Conservation (phyloP, 1,284 basidiomycete species). For the Heterobasidion parviporum region DNA sequence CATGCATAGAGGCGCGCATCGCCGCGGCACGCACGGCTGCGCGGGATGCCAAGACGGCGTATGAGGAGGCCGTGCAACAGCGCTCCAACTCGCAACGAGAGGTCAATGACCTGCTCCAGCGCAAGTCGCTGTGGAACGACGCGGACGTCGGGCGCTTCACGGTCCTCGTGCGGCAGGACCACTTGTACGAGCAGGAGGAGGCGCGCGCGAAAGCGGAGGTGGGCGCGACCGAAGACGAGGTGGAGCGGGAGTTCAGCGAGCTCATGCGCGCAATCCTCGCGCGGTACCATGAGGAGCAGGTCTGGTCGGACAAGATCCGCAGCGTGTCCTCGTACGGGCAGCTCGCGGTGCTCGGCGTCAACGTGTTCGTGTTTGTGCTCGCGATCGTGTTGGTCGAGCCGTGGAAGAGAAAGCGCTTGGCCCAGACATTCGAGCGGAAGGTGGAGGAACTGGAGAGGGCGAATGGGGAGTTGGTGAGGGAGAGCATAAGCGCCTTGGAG, state of each 20-base stretch:
- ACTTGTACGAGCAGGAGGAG: conserved; percentile 75
- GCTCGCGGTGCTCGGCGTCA: conserved; percentile 75
- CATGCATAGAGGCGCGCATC: conserved; percentile 51
- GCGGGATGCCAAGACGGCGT: conserved; percentile 60
- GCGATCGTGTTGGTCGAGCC: conserved; percentile 89
- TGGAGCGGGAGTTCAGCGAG: conserved; percentile 79
- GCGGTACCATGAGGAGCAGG: conserved; percentile 93
- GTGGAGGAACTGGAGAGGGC: conserved; percentile 53
- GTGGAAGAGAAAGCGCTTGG: conserved; percentile 81
- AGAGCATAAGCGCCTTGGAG: conserved; percentile 39
- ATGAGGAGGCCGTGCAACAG: conserved; percentile 66
- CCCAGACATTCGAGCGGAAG: conserved; percentile 81
- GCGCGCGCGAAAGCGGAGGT: conserved; percentile 56
- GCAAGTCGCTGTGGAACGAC: conserved; percentile 84
- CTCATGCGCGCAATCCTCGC: conserved; percentile 82
- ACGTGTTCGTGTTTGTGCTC: conserved; percentile 80
- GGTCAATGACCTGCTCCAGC: conserved; percentile 85
- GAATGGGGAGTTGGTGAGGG: conserved; percentile 37
- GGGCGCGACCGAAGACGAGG: conserved; percentile 61
- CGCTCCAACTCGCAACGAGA: conserved; percentile 80
- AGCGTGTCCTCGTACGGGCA: conserved; percentile 88
- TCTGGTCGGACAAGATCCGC: conserved; percentile 96
- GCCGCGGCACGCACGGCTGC: conserved; percentile 50
- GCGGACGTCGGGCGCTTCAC: conserved; percentile 80
- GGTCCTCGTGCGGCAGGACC: conserved; percentile 79